Evolutionary conservation across 495 filamentous ascomycete genomes (phyloP), one percentile per base, ranked within the genome.

Genomic region (Lasiosphaeriaceae sp.): DNA sequence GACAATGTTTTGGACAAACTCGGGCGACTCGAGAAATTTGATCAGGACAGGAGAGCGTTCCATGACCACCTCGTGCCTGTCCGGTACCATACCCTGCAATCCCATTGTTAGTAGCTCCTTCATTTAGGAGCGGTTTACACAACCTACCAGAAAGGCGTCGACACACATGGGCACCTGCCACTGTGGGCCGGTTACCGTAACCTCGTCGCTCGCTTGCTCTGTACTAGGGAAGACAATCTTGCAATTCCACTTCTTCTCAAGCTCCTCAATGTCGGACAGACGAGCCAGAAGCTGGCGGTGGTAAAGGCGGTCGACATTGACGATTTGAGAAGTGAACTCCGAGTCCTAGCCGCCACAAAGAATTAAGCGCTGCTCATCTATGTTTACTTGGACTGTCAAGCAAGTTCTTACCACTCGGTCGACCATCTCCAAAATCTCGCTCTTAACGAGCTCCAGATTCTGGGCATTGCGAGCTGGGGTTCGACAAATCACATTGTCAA

Each of bases 361-460:
- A 26, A 23, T 29, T 41, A 43, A 31, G 39, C 8, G 8, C 8
- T 53, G 49, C 19, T 17, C 47, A 29, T 17, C n/a, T 29, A 31
- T 22, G 26, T 9, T 31, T 9, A 31, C n/a, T n/a, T 24, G 11
- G 46, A 24, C 22, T 29, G 16, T 31, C 14, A 49, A 7, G 24
- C 4, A 14, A 29, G 11, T n/a, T 17, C 83, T 75, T 77, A 89
- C 86, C 52, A 86, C 92, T 74, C 96, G 90, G 74, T 97, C 92
- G 47, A 98, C 94, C 94, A 97, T 97, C 65, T 96, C 93, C 80
- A 99, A 89, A 63, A 99, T 99, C 77, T 99, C 94, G 66, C 90
- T 89, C 82, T 97, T 99, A 55, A 99, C 94, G 22, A 96, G 78
- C 71, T 99, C 94, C 41, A 99, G 78, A 67, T 90, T 96, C 71